Conservation (phyloP, 2,329 filamentous ascomycete genomes). For the Phaeosphaeriaceae sp. region DNA sequence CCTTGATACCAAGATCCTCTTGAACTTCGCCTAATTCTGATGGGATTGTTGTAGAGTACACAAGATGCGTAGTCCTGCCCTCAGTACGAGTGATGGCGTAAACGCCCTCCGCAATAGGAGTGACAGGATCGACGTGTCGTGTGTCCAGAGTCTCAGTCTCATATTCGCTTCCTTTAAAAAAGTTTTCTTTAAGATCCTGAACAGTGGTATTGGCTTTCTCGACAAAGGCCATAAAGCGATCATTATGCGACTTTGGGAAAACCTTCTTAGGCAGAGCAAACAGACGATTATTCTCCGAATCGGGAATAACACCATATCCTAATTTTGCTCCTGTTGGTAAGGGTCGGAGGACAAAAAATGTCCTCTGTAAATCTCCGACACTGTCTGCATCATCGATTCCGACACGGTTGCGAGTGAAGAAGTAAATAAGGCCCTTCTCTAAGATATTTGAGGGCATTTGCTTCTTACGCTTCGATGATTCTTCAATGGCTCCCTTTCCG, state of each 20-base stretch:
- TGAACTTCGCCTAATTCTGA: conserved; percentile 73
- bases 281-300: conserved; percentile 69
- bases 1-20: conserved; percentile 72
- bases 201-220: conserved; percentile 74
- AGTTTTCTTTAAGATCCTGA: conserved; percentile 72
- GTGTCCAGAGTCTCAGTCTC: conserved; percentile 76
- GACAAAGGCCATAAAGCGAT: conserved; percentile 82
- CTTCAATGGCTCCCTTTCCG: conserved; percentile 50
- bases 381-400: conserved; percentile 71
- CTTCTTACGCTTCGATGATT: conserved; percentile 59
- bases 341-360: conserved; percentile 79
- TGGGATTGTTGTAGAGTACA: conserved; percentile 79
- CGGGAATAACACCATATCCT: conserved; percentile 62
- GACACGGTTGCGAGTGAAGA: conserved; percentile 83
- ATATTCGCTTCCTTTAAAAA: conserved; percentile 72
- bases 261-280: conserved; percentile 85
- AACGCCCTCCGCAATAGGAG: conserved; percentile 81
- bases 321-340: conserved; percentile 73
- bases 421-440: conserved; percentile 90
- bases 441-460: conserved; percentile 68
- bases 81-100: conserved; percentile 77
- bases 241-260: conserved; percentile 70
- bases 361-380: conserved; percentile 76
- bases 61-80: conserved; percentile 75
- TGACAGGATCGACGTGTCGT: conserved; percentile 71